Conservation (phyloP, 179 eudicot genomes). For the Camellia oleifera region DNA sequence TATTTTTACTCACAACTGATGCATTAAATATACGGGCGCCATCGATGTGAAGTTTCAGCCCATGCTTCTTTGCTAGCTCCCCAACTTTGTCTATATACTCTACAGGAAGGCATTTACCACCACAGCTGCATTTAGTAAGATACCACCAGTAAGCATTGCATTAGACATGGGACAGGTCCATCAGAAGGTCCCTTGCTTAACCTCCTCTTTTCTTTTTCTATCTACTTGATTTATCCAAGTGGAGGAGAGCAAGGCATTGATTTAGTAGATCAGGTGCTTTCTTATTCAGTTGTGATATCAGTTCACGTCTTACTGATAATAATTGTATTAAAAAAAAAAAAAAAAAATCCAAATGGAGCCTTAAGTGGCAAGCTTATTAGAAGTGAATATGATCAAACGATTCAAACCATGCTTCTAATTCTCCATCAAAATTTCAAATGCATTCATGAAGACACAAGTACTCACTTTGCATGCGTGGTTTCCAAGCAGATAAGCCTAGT, state of each 20-base stretch:
- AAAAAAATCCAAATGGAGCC: too few relatives aligned
- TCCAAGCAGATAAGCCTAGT: conserved; percentile 94
- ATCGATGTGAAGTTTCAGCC: conserved; percentile 90
- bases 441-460: background rate
- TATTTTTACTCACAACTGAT: conserved; percentile 60
- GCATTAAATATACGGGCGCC: conserved; percentile 98
- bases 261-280: too few relatives aligned
- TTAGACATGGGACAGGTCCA: background rate
- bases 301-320: too few relatives aligned
- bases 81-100: conserved; percentile 93
- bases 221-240: too few relatives aligned
- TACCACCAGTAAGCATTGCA: conserved; percentile 5
- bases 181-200: background rate
- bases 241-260: too few relatives aligned
- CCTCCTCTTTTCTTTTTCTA: background rate
- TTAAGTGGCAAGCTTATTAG: background rate
- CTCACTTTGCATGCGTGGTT: conserved; percentile 93
- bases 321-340: too few relatives aligned
- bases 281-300: too few relatives aligned
- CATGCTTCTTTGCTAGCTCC: conserved; percentile 78
- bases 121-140: conserved; percentile 49
- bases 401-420: background rate
- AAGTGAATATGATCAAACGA: background rate
- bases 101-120: conserved; percentile 82
- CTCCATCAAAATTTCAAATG: background rate